These are phyloP conservation scores for Murraya koenigii DNA, from an alignment of 345 rosid genomes.

Conservation along the genomic window DNA sequence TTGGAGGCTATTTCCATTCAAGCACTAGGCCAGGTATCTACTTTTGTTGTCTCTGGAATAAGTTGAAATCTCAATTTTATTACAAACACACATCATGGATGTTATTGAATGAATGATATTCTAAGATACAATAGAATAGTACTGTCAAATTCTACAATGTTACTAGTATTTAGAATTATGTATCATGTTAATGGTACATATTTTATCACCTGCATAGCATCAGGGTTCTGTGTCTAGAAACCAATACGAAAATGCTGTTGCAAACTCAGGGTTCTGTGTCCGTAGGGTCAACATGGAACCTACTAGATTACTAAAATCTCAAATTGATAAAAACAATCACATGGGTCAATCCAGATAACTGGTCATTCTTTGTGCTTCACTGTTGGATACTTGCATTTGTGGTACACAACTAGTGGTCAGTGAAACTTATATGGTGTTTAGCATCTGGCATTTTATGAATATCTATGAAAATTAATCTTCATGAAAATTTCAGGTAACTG, in stretches of 20 bases:
- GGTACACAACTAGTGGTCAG: background rate
- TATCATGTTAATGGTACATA: background rate
- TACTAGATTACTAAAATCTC: background rate
- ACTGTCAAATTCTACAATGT: background rate
- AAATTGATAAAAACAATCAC: background rate
- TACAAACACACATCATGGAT: background rate
- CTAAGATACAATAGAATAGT: background rate
- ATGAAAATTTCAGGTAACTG: slow-evolving; percentile 65
- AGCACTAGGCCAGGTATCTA: slow-evolving; percentile 86
- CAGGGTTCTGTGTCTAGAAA: background rate
- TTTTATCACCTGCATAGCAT: background rate
- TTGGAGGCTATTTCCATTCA: slow-evolving; percentile 67
- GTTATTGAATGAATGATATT: background rate
- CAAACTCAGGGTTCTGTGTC: background rate
- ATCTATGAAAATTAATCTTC: background rate
- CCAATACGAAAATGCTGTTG: background rate
- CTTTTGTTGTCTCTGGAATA: background rate
- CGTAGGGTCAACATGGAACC: background rate
- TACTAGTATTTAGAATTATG: background rate
- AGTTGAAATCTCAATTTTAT: slow-evolving; percentile 1
- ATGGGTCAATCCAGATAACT: background rate
- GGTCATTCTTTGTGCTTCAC: background rate
- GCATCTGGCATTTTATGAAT: background rate
- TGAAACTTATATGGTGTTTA: background rate
- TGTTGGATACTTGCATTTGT: background rate